phyloP scores from a whole-genome alignment of 495 filamentous ascomycete species.

The Podospora didyma region DNA sequence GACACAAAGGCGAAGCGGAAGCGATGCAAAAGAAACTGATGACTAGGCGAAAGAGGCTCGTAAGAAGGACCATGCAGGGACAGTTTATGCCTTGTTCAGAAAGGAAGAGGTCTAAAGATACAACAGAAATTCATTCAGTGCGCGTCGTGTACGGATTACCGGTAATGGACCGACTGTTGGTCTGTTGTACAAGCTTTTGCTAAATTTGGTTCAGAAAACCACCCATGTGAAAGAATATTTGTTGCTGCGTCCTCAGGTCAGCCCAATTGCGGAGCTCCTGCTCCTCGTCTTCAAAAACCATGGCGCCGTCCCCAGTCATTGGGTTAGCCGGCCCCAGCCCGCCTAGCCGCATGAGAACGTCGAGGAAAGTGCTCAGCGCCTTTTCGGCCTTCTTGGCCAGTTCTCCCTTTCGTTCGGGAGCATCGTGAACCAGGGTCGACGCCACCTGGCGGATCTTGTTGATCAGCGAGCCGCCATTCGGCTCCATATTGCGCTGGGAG shows the following conservation, averaged over 20 bases:
- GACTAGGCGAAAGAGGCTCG: no score
- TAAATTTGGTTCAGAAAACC: conserved; percentile 38
- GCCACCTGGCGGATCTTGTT: conserved; percentile 73
- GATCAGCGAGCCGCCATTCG: conserved; percentile 70
- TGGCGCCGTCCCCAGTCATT: conserved; percentile 13
- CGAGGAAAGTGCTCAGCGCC: conserved; percentile 62
- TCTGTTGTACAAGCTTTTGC: no score
- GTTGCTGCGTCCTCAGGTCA: conserved; percentile 68
- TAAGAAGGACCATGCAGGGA: no score
- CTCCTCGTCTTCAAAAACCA: conserved; percentile 60
- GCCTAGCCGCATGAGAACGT: conserved; percentile 68
- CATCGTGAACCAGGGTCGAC: conserved; percentile 63
- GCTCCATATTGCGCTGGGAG: conserved; percentile 76
- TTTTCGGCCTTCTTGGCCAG: conserved; percentile 57
- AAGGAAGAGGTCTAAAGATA: no score
- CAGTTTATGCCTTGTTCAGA: no score
- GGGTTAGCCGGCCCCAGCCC: conserved; percentile 33
- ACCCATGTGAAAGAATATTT: conserved; percentile 63
- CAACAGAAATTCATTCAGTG: no score
- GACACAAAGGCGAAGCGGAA: no score
- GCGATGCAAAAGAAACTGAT: no score
- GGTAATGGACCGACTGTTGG: no score
- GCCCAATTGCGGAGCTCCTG: conserved; percentile 69
- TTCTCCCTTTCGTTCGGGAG: conserved; percentile 52
- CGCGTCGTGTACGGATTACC: no score